phyloP scores from a whole-genome alignment of 2,329 filamentous ascomycete genomes.

The Escovopsis sp. region DNA sequence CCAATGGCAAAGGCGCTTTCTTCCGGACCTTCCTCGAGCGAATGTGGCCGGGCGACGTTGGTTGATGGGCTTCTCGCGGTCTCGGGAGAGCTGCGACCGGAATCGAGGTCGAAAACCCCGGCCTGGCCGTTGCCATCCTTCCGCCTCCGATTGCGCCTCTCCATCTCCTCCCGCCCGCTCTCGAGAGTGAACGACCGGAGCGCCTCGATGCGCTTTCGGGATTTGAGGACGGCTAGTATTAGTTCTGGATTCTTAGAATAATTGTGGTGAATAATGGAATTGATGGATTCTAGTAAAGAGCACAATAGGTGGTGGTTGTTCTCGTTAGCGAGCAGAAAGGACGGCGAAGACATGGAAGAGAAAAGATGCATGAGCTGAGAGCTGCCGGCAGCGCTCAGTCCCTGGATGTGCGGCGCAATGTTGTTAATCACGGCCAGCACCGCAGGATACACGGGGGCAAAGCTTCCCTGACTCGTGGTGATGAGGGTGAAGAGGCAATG shows the following conservation, averaged over 20 bases:
- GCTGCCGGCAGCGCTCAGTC: slow-evolving; percentile 59
- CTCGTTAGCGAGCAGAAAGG: slow-evolving; percentile 84
- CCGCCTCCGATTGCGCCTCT: slow-evolving; percentile 56
- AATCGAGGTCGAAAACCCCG: slow-evolving; percentile 34
- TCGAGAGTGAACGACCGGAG: slow-evolving; percentile 81
- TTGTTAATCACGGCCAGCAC: slow-evolving; percentile 89
- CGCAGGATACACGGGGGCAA: slow-evolving; percentile 84
- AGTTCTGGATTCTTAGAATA: slow-evolving; percentile 69
- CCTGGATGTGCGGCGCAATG: slow-evolving; percentile 69
- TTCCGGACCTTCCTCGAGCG: slow-evolving; percentile 32
- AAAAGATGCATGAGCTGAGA: slow-evolving; percentile 79
- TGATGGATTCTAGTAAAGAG: slow-evolving; percentile 77
- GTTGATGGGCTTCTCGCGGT: slow-evolving; percentile 47
- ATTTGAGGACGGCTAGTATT: slow-evolving; percentile 64
- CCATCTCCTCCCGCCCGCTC: slow-evolving; percentile 81
- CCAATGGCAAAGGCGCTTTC: slow-evolving; percentile 78
- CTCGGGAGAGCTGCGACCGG: slow-evolving; percentile 49
- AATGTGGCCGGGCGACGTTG: slow-evolving; percentile 11
- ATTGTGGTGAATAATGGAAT: slow-evolving; percentile 79
- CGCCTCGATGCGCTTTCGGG: slow-evolving; percentile 70
- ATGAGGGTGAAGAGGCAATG: slow-evolving; percentile 91
- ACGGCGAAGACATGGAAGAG: slow-evolving; percentile 82
- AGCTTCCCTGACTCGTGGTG: slow-evolving; percentile 75
- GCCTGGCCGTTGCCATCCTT: slow-evolving; percentile 45
- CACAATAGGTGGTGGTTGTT: slow-evolving; percentile 71